These are phyloP conservation scores for Wickerhamomyces rabaulensis DNA, from an alignment of 805 yeast species.

Conservation along the genomic window DNA sequence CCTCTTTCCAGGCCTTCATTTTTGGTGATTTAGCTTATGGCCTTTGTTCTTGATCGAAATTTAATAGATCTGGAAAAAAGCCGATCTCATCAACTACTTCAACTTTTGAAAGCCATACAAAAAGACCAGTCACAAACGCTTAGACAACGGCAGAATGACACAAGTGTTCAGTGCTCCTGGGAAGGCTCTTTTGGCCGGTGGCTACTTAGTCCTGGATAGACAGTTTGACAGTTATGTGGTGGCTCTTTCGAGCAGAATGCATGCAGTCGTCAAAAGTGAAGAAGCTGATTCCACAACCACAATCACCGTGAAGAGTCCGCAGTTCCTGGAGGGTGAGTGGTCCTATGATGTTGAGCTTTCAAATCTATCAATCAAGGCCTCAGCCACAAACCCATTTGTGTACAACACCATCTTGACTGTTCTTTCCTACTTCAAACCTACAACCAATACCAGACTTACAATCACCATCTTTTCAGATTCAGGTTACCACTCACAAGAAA, in stretches of 20 bases:
- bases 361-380: slow-evolving; percentile 26
- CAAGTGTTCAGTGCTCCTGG: slow-evolving; percentile 88
- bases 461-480: slow-evolving; percentile 78
- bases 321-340: slow-evolving; percentile 73
- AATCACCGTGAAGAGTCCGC: slow-evolving; percentile 64
- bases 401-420: slow-evolving; percentile 56
- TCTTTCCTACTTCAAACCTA: slow-evolving; percentile 40
- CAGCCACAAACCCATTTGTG: slow-evolving; percentile 63
- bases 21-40: too few relatives aligned
- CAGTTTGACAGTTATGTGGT: slow-evolving; percentile 71
- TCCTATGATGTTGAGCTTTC: slow-evolving; percentile 30
- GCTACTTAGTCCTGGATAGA: slow-evolving; percentile 85
- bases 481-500: slow-evolving; percentile 78
- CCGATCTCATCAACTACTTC: too few relatives aligned
- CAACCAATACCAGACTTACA: slow-evolving; percentile 21
- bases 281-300: neutral
- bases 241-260: slow-evolving; percentile 88
- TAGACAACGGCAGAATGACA: neutral
- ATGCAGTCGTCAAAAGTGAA: slow-evolving; percentile 45
- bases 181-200: slow-evolving; percentile 91
- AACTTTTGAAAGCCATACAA: too few relatives aligned
- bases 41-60: too few relatives aligned
- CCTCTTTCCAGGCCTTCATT: too few relatives aligned
- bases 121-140: neutral
- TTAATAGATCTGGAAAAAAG: neutral